Conservation (phyloP, 176 grass and related monocot species). For the Avena eriantha region DNA sequence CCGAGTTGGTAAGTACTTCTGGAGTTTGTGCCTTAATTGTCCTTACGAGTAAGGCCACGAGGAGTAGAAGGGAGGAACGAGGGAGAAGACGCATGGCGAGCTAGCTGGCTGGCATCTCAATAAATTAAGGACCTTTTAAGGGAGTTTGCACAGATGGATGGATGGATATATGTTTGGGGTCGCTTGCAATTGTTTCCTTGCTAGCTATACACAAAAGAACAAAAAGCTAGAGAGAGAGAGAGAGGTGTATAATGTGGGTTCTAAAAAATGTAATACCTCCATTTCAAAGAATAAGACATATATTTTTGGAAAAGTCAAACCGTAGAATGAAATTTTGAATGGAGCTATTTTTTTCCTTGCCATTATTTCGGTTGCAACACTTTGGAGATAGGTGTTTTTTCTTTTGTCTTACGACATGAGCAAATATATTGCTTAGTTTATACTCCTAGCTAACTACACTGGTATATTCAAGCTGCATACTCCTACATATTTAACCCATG, state of each 20-base stretch:
- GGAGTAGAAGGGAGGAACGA: neutral
- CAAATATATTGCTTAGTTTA: neutral
- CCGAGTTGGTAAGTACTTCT: constrained; percentile 51
- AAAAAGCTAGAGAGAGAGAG: neutral
- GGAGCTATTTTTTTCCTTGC: neutral
- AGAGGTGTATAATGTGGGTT: neutral
- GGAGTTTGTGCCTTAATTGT: constrained; percentile 51
- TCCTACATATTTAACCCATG: too few species aligned
- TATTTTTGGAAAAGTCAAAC: too few species aligned
- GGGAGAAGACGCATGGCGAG: neutral
- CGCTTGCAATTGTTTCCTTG: constrained; percentile 43
- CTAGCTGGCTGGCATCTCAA: constrained; percentile 31
- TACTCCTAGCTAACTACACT: too few species aligned
- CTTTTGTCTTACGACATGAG: neutral
- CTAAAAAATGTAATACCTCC: neutral
- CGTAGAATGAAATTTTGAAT: neutral
- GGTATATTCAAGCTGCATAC: too few species aligned
- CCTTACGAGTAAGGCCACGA: constrained; percentile 31
- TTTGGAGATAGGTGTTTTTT: neutral
- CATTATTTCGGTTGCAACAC: neutral
- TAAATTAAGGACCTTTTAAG: constrained; percentile 45
- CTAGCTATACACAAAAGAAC: neutral
- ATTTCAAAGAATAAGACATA: too few species aligned
- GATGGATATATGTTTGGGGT: constrained; percentile 31
- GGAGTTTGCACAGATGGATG: constrained; percentile 29